These are phyloP conservation scores for Leccinum ochraceum DNA, from an alignment of 768 basidiomycete genomes.

Conservation along the genomic window DNA sequence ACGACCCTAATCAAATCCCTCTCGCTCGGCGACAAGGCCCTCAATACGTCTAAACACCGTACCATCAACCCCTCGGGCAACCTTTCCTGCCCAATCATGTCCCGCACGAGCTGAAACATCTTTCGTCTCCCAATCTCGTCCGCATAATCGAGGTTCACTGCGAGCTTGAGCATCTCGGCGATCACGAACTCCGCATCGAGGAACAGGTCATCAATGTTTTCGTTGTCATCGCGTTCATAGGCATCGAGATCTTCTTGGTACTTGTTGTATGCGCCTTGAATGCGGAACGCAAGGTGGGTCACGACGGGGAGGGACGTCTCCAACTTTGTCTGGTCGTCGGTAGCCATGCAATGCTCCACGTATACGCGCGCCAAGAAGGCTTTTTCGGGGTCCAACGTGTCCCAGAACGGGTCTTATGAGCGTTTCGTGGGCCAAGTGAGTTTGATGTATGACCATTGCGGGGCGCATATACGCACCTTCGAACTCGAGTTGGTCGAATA, in stretches of 20 bases:
- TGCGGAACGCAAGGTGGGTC: slow-evolving; percentile 73
- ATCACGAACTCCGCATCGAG: slow-evolving; percentile 57
- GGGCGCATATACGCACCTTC: slow-evolving; percentile 48
- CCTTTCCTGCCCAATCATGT: slow-evolving; percentile 73
- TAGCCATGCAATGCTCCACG: slow-evolving; percentile 70
- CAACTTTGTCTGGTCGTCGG: slow-evolving; percentile 59
- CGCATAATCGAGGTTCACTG: slow-evolving; percentile 81
- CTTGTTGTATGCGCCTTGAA: slow-evolving; percentile 70
- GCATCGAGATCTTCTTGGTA: slow-evolving; percentile 46
- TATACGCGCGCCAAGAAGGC: slow-evolving; percentile 84
- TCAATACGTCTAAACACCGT: slow-evolving; percentile 80
- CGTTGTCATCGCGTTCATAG: slow-evolving; percentile 49
- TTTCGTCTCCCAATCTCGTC: slow-evolving; percentile 90
- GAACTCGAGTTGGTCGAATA: slow-evolving; percentile 71
- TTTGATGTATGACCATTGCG: not conserved
- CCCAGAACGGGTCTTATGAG: slow-evolving; percentile 69
- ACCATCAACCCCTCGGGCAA: slow-evolving; percentile 73
- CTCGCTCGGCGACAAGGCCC: slow-evolving; percentile 70
- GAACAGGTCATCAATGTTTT: slow-evolving; percentile 39
- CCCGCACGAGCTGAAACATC: slow-evolving; percentile 83
- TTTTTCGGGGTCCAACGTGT: slow-evolving; percentile 64
- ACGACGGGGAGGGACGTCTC: slow-evolving; percentile 81
- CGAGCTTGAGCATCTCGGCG: slow-evolving; percentile 79
- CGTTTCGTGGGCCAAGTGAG: not conserved
- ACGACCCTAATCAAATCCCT: slow-evolving; percentile 85